Percentiles rank a stretch among this genome's conserved stretches.
These are phyloP conservation scores for Pestalotiopsis sp. DNA, from an alignment of 2,329 filamentous ascomycete species.

Conservation along the genomic window DNA sequence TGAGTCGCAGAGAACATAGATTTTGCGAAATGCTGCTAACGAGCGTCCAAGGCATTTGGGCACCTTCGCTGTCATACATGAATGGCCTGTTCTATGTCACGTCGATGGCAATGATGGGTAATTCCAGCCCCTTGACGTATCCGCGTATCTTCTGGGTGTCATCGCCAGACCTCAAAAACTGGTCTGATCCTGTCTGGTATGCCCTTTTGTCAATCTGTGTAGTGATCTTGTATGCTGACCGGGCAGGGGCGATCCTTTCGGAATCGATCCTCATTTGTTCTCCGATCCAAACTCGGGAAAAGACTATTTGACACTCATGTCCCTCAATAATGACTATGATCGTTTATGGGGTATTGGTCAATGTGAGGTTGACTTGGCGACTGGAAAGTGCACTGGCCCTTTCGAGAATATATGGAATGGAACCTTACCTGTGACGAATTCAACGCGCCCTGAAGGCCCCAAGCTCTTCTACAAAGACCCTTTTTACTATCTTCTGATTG, in stretches of 20 bases:
- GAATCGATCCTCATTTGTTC: not conserved
- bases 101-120: conserved; percentile 31
- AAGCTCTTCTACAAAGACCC: not conserved
- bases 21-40: not conserved
- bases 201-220: not conserved
- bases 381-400: conserved; percentile 21
- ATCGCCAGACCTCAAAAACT: conserved; percentile 21
- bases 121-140: conserved; percentile 33
- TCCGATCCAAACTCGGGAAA: not conserved
- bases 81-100: conserved; percentile 32
- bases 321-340: conserved; percentile 17
- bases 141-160: conserved; percentile 32
- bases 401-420: conserved; percentile 27
- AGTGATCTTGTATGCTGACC: not conserved
- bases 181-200: not conserved
- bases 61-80: conserved; percentile 34
- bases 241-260: not conserved
- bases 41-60: conserved; percentile 30
- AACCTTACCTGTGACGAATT: conserved; percentile 10
- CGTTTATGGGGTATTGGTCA: conserved; percentile 27
- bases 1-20: not conserved
- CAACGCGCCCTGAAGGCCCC: not conserved
- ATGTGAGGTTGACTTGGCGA: conserved; percentile 23
- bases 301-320: conserved; percentile 17
- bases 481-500: not conserved